Evolutionary conservation across 2,329 filamentous ascomycete species (phyloP), one percentile per base, ranked within the genome.

Genomic region (Lasiodiplodia citricola): DNA sequence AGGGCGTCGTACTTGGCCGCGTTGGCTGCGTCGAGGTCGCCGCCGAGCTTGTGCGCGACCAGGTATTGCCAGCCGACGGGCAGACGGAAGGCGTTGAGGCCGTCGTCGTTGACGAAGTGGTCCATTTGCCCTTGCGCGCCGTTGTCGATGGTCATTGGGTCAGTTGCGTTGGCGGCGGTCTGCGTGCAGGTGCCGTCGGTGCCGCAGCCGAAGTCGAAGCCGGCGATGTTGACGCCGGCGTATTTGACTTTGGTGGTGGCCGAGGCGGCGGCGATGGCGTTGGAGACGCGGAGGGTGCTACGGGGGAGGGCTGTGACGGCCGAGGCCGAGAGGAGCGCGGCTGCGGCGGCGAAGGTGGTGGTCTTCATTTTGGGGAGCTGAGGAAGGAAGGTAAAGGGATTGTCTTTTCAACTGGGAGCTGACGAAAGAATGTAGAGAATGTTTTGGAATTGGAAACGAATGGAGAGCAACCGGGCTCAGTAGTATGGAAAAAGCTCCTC

Each of bases 11-110:
- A 90, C 47, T 83, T 80, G 2, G 74, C 83, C 25, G 86, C 75
- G 68, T 87, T 87, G 14, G 73, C 76, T 16, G 77, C 58, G 73
- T 88, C 79, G 38, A 90, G 80, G 14, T 77, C 79, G 25, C 81
- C 84, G 31, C 85, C 85, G n/a, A 85, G 76, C 54, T 84, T 77
- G 71, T 83, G 82, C 72, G 85, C 85, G 68, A 85, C 80, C n/a
- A 90, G 82, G 72, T 83, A 89, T 72, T 90, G 87, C 88, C 88
- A 90, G 18, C 82, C 81, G 0, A 87, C 83, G 0, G 87, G 86
- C 10, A 90, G 80, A 47, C 87, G 84, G 76, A 88, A 85, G 47
- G 87, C 79, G 73, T 88, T 89, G 66, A 89, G 78, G 58, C 82
- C 80, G 72, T 86, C 83, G 55, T 86, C 82, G 16, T 81, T 81